Base-by-base conservation (phyloP, 129 eudicot species). In the Flaveria robusta region DNA sequence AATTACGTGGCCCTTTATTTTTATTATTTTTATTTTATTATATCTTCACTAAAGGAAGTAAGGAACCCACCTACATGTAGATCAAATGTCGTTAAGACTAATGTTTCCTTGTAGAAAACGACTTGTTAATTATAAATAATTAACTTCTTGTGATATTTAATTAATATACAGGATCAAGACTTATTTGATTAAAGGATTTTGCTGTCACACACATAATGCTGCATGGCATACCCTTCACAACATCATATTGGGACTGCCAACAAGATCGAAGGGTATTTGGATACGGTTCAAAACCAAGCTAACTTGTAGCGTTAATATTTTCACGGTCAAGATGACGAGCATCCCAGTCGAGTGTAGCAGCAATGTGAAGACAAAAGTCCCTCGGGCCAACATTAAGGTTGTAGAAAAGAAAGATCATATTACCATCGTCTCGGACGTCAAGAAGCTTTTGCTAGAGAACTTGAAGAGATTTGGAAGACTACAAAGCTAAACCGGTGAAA, bases 211-310 rank as follows among this genome's bases (percentile, higher is more conserved):
- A 13, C 98, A 94, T 54, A 91, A 88, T 39, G 98, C 98, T 9
- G 98, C 98, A 47, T 94, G 98, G 98, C 98, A 94, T 64, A 94
- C 98, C 1, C 88, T 94, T 8, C 98, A 94, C 90, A 94, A 94
- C 83, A 91, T 94, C 15, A 91, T 94, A 18, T 94, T 59, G 98
- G 98, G 18, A 89, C 96, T 0, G 98, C 98, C 0, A 91, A 85
- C 7, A 91, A 88, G 77, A 85, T 94, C 1, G 98, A 87, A 72
- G 83, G 80, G 11, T 94, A 94, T 75, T 67, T 94, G 79, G 93
- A 94, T 56, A 67, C 68, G 11, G 88, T 94, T 10, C 78, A 77
- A 15, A 85, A 86, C 60, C 37, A 66, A 66, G 20, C 70, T 91
- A 14, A 87, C 68, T n/a, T 91, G 98, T 41, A 71, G 72, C 12